Conservation (phyloP, 352 stramenopile genomes). For the Thraustochytrium sp. region DNA sequence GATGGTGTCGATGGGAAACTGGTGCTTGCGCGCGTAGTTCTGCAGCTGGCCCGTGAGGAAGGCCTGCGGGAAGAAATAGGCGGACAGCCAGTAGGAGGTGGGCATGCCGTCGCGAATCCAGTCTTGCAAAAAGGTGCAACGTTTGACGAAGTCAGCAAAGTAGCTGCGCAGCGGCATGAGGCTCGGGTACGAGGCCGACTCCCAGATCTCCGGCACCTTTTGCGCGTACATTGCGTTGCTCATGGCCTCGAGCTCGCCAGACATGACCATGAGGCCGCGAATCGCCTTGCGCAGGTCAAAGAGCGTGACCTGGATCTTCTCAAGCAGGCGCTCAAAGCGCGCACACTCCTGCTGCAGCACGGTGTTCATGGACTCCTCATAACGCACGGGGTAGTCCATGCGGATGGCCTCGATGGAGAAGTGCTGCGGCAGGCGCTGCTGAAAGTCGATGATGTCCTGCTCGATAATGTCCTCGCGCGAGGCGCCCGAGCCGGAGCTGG, state of each 20-base stretch:
- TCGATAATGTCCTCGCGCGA: conserved; percentile 66
- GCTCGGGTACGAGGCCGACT: conserved; percentile 50
- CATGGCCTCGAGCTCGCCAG: conserved; percentile 80
- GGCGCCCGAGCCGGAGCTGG: conserved; percentile 47
- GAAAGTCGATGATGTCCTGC: conserved; percentile 75
- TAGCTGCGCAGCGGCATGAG: conserved; percentile 79
- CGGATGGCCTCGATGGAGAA: conserved; percentile 84
- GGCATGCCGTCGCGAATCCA: conserved; percentile 82
- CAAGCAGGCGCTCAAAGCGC: conserved; percentile 88
- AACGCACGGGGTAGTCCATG: conserved; percentile 81
- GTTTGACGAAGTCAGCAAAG: conserved; percentile 84
- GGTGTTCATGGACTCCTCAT: conserved; percentile 92
- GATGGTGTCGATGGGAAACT: conserved; percentile 77
- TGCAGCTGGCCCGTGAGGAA: conserved; percentile 89
- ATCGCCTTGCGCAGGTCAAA: conserved; percentile 79
- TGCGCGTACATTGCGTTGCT: conserved; percentile 81
- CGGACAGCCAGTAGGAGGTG: conserved; percentile 83
- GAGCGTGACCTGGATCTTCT: conserved; percentile 73
- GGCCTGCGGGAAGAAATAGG: conserved; percentile 92
- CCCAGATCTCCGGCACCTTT: conserved; percentile 81
- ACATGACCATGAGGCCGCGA: conserved; percentile 88
- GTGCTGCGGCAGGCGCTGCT: conserved; percentile 61
- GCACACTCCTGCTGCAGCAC: conserved; percentile 89
- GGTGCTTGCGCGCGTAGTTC: conserved; percentile 85
- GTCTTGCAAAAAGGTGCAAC: conserved; percentile 80